Percentiles rank a stretch among this genome's conserved stretches.
These are phyloP conservation scores for Chondrostereum purpureum DNA, from an alignment of 1,284 basidiomycete genomes.

Conservation along the genomic window DNA sequence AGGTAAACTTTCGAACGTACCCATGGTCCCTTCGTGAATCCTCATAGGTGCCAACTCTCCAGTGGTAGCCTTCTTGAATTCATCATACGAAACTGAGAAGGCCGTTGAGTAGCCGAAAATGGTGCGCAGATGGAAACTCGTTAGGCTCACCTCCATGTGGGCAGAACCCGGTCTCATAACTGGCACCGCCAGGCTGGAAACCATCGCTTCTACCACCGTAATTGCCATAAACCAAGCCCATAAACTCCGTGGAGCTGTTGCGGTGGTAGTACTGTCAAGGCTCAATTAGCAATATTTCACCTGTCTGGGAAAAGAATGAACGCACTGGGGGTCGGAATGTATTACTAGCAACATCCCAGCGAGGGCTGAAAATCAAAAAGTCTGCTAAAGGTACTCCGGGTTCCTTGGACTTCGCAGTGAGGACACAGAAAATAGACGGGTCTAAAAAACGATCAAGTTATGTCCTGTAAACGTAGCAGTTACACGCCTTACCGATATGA, in stretches of 20 bases:
- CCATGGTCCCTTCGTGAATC: conserved; percentile 47
- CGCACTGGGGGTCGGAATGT: conserved; percentile 43
- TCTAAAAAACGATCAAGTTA: conserved; percentile 16
- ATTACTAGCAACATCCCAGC: conserved; percentile 54
- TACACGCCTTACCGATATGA: conserved; percentile 40
- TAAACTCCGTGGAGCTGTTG: conserved; percentile 55
- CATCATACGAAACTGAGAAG: conserved; percentile 44
- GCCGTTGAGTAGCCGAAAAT: background rate
- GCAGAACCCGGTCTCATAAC: conserved; percentile 57
- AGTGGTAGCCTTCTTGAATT: conserved; percentile 48
- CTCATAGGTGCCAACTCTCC: conserved; percentile 43
- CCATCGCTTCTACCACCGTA: conserved; percentile 58
- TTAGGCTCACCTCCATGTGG: conserved; percentile 45
- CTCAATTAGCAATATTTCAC: background rate
- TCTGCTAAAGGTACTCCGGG: conserved; percentile 51
- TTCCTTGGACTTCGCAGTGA: conserved; percentile 57
- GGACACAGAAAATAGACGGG: conserved; percentile 59
- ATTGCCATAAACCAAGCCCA: conserved; percentile 52
- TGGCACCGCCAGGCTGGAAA: conserved; percentile 52
- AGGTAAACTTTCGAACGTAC: conserved; percentile 23
- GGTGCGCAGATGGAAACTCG: background rate
- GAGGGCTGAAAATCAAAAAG: conserved; percentile 55
- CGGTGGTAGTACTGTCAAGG: conserved; percentile 52
- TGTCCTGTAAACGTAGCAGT: background rate
- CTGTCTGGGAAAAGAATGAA: conserved; percentile 3